phyloP scores from a whole-genome alignment of 306 rosid genomes.

The Castanea mollissima region DNA sequence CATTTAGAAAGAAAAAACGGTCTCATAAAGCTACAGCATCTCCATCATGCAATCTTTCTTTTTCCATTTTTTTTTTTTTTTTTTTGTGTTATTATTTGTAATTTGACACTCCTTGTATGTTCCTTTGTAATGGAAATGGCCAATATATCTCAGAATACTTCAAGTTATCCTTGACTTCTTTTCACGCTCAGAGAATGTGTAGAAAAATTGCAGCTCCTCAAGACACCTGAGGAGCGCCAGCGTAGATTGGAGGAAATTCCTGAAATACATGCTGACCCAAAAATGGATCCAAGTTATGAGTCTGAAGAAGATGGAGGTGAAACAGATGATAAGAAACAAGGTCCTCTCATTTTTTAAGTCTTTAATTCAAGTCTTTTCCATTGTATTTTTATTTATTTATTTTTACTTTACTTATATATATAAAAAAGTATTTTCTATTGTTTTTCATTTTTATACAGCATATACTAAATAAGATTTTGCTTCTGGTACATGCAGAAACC shows the following conservation, averaged over 20 bases:
- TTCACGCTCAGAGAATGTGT: slow-evolving; percentile 99
- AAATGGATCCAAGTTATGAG: slow-evolving; percentile 94
- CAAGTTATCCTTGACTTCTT: slow-evolving; percentile 56
- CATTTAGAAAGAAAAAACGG: neutral
- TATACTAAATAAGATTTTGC: slow-evolving; percentile 10
- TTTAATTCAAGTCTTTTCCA: neutral
- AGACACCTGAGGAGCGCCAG: slow-evolving; percentile 96
- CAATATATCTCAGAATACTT: neutral
- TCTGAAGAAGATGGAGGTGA: slow-evolving; percentile 92
- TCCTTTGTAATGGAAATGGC: neutral
- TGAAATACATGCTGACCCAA: slow-evolving; percentile 87
- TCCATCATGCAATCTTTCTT: neutral
- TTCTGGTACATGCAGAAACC: slow-evolving; percentile 59
- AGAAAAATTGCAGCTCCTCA: slow-evolving; percentile 91
- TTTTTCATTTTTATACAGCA: neutral
- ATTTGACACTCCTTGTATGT: neutral
- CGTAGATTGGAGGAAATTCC: slow-evolving; percentile 92
- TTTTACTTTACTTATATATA: no score
- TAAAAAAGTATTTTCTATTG: neutral
- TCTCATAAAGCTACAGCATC: neutral
- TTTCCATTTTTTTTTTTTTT: no score
- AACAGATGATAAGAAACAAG: slow-evolving; percentile 66
- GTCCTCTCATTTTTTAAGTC: slow-evolving; percentile 26
- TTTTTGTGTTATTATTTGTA: neutral
- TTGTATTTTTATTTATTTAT: neutral